Evolutionary conservation across 495 filamentous ascomycete genomes (phyloP), one percentile per base, ranked within the genome.

Genomic region (Aspergillus olivimuriae): DNA sequence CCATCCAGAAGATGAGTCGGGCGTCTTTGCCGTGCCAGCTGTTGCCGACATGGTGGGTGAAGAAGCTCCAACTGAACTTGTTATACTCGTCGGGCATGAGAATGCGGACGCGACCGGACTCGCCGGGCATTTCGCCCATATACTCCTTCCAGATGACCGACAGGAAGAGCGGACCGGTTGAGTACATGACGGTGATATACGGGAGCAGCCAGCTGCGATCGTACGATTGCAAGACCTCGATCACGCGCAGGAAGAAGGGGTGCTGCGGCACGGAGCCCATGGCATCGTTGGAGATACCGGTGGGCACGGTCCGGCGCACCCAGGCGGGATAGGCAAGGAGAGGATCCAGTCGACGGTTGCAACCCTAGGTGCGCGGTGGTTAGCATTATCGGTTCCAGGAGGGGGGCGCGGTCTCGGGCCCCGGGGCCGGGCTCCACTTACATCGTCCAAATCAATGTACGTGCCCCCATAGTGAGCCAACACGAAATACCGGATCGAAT

Each of bases 371-470:
- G 24, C n/a, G n/a, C n/a, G n/a, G n/a, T n/a, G n/a, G n/a, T n/a
- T n/a, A n/a, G n/a, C n/a, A n/a, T n/a, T n/a, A n/a, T n/a, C n/a
- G n/a, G n/a, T n/a, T n/a, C n/a, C n/a, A n/a, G n/a, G n/a, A n/a
- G n/a, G n/a, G n/a, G n/a, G n/a, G n/a, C n/a, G n/a, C n/a, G n/a
- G n/a, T n/a, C n/a, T n/a, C n/a, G n/a, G n/a, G n/a, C n/a, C n/a
- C n/a, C n/a, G n/a, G n/a, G n/a, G n/a, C n/a, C n/a, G n/a, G 16
- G 41, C 10, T 17, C 14, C 23, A 74, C 81, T 31, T 55, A 87
- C 85, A 69, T 94, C 87, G 59, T 95, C 89, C 14, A 95, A 69
- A 56, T 95, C 89, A 48, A 95, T 82, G 58, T 95, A 95, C 36
- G 89, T 83, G 19, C 89, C 89, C 39, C 89, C 89, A 55, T 80